A percentile compares a stretch with the other conserved stretches of the same genome.
phyloP scores from a whole-genome alignment of 768 basidiomycete species.

The Kwoniella heveanensis region DNA sequence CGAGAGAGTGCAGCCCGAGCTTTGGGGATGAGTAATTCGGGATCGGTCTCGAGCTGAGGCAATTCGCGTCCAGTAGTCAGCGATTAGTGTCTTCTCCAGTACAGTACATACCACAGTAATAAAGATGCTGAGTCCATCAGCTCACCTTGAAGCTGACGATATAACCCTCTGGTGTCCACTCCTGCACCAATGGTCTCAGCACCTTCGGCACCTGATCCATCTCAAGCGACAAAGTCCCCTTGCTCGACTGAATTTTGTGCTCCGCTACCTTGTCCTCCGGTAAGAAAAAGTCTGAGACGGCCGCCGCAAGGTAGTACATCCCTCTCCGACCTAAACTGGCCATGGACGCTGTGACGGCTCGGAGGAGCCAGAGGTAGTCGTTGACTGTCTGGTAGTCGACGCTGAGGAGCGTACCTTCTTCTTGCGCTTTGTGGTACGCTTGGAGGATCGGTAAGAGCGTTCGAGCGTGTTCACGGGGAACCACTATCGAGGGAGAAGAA shows the following conservation, averaged over 20 bases:
- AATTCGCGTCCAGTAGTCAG: too few species aligned
- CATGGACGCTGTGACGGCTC: conserved; percentile 77
- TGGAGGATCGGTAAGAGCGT: conserved; percentile 73
- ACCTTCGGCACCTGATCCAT: conserved; percentile 99
- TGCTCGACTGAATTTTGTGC: conserved; percentile 97
- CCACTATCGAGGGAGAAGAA: conserved; percentile 62
- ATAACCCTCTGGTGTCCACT: conserved; percentile 88
- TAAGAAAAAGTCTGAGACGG: conserved; percentile 97
- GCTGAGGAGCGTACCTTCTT: conserved; percentile 73
- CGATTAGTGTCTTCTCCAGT: background rate
- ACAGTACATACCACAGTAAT: too few species aligned
- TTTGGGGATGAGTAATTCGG: conserved; percentile 80
- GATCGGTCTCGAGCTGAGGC: conserved; percentile 89
- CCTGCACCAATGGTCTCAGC: conserved; percentile 84
- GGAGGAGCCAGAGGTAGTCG: conserved; percentile 91
- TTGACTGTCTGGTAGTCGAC: conserved; percentile 91
- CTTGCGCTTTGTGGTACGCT: conserved; percentile 78
- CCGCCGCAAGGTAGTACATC: conserved; percentile 96
- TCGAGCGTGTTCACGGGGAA: conserved; percentile 67
- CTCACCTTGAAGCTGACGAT: conserved; percentile 95
- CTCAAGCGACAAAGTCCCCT: conserved; percentile 87
- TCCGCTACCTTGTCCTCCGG: conserved; percentile 90
- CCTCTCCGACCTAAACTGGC: conserved; percentile 68
- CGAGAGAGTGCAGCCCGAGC: conserved; percentile 81
- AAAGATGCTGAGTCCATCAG: too few species aligned